Evolutionary conservation across 2,329 filamentous ascomycete species (phyloP).

Genomic region (Aspergillus carbonarius): DNA sequence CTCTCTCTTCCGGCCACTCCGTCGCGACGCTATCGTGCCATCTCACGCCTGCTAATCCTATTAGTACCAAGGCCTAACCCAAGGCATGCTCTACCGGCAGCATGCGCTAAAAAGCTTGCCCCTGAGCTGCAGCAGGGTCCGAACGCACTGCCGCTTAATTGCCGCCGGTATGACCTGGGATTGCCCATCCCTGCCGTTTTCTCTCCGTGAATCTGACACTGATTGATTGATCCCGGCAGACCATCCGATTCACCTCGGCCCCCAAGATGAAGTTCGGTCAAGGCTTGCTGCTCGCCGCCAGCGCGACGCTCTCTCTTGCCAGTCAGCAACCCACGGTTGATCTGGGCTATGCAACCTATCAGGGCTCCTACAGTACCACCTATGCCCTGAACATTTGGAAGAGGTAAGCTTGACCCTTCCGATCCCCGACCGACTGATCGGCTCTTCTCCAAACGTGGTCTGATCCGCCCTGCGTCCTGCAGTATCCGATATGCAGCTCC

Average conservation of each 20-base stretch:
- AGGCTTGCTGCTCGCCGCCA: background rate
- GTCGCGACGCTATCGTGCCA: background rate
- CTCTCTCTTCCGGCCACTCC: background rate
- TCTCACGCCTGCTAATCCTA: background rate
- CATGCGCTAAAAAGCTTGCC: background rate
- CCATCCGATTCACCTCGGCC: background rate
- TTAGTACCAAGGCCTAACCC: background rate
- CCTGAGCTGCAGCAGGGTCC: background rate
- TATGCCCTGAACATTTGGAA: constrained; percentile 47
- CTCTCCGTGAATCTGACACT: background rate
- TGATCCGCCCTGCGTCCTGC: background rate
- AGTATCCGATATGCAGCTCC: constrained; percentile 40
- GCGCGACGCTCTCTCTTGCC: background rate
- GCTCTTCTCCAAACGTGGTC: background rate
- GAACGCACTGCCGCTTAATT: background rate
- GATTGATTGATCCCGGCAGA: background rate
- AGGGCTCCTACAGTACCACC: constrained; percentile 42
- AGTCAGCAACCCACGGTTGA: constrained; percentile 33
- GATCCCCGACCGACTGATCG: constrained; percentile 6
- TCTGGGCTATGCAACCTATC: constrained; percentile 49
- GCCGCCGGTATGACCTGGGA: background rate
- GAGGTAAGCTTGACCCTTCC: constrained; percentile 37
- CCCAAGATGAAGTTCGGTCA: background rate
- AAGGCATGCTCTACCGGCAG: background rate
- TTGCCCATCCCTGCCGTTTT: background rate